phyloP scores from a whole-genome alignment of 176 grass and related monocot genomes.

The Alopecurus myosuroides region DNA sequence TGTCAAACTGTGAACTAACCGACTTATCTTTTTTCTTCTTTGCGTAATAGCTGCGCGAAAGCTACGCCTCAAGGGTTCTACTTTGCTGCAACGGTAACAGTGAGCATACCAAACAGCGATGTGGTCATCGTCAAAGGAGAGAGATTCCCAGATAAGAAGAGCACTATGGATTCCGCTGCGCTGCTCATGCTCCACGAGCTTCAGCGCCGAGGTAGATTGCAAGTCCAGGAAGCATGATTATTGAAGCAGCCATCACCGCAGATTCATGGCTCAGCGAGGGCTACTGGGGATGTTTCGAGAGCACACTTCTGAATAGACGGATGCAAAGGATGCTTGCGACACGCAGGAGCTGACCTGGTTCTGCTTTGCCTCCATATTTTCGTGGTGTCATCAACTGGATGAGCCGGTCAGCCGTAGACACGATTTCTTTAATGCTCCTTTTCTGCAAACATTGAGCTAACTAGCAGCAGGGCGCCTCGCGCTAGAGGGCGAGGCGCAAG shows the following conservation, averaged over 20 bases:
- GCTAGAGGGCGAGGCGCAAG: too few relatives aligned
- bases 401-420: too few relatives aligned
- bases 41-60: neutral
- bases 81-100: slow-evolving; percentile 51
- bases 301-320: too few relatives aligned
- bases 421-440: too few relatives aligned
- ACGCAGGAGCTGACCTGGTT: too few relatives aligned
- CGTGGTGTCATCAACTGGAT: too few relatives aligned
- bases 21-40: too few relatives aligned
- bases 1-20: neutral
- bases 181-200: slow-evolving; percentile 78
- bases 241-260: neutral
- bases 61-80: slow-evolving; percentile 29
- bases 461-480: too few relatives aligned
- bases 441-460: too few relatives aligned
- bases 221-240: slow-evolving; percentile 30
- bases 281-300: too few relatives aligned
- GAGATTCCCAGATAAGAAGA: slow-evolving; percentile 56
- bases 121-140: slow-evolving; percentile 61
- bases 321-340: too few relatives aligned
- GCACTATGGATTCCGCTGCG: slow-evolving; percentile 69
- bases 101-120: slow-evolving; percentile 56
- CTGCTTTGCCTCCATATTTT: too few relatives aligned
- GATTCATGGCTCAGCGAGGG: neutral
- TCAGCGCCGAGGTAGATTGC: slow-evolving; percentile 37